Conservation (phyloP, 257 asterid genomes). For the Osmanthus fragrans region DNA sequence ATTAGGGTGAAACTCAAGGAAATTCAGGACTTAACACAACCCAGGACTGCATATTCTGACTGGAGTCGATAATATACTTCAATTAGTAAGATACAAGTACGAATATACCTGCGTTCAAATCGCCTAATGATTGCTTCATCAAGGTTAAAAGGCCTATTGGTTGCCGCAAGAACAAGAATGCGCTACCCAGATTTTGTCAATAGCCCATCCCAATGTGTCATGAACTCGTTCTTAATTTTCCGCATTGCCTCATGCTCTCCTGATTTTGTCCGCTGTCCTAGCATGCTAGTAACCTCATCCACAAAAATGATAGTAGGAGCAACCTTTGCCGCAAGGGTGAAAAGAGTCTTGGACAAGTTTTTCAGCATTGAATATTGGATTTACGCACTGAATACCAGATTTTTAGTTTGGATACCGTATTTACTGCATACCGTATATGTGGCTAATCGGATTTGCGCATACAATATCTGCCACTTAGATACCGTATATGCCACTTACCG, state of each 20-base stretch:
- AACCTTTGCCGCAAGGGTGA: slow-evolving; percentile 95
- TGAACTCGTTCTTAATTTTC: slow-evolving; percentile 90
- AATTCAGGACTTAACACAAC: no score
- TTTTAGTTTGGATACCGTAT: no score
- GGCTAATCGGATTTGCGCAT: no score
- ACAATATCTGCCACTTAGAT: no score
- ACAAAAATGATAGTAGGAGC: slow-evolving; percentile 94
- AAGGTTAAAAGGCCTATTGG: slow-evolving; percentile 94
- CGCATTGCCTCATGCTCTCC: slow-evolving; percentile 99
- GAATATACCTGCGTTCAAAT: slow-evolving; percentile 86
- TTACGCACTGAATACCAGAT: no score
- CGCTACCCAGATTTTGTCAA: slow-evolving; percentile 85
- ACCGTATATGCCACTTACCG: no score
- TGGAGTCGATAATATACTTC: no score
- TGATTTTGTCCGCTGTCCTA: slow-evolving; percentile 89
- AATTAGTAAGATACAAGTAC: neutral
- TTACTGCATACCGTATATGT: no score
- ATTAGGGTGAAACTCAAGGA: no score
- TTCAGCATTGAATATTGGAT: no score
- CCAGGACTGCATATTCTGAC: no score
- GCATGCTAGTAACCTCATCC: slow-evolving; percentile 99
- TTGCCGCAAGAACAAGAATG: slow-evolving; percentile 98
- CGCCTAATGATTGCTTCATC: slow-evolving; percentile 98
- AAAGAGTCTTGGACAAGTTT: no score
- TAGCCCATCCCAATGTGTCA: slow-evolving; percentile 98